These are phyloP conservation scores for Emergomyces orientalis DNA, from an alignment of 2,329 filamentous ascomycete genomes.

Conservation along the genomic window DNA sequence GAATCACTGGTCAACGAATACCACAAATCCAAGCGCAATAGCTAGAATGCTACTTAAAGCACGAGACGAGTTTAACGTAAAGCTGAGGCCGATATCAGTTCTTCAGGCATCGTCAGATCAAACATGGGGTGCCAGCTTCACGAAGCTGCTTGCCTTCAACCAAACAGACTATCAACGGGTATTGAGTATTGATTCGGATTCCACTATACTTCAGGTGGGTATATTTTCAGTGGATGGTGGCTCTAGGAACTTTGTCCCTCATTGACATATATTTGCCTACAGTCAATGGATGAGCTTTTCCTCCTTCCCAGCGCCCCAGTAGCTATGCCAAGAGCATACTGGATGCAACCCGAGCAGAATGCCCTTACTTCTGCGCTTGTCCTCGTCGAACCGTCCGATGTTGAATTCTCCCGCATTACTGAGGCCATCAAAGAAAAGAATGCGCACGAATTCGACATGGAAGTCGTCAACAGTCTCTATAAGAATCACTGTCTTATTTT, in stretches of 20 bases:
- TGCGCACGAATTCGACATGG: background rate
- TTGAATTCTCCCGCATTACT: background rate
- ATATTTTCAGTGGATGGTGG: background rate
- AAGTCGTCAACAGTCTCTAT: background rate
- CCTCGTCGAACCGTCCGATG: background rate
- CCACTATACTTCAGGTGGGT: constrained; percentile 41
- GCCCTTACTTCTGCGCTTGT: background rate
- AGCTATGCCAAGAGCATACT: constrained; percentile 60
- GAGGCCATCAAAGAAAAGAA: background rate
- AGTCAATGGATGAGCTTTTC: constrained; percentile 56
- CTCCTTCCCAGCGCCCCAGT: constrained; percentile 49
- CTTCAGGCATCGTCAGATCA: constrained; percentile 25
- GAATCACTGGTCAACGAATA: constrained; percentile 13
- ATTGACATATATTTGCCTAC: background rate
- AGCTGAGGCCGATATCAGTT: constrained; percentile 33
- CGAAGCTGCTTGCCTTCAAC: constrained; percentile 58
- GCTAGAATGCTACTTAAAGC: constrained; percentile 39
- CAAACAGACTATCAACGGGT: constrained; percentile 51
- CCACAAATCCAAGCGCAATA: background rate
- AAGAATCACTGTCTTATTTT: background rate
- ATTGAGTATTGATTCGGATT: constrained; percentile 52
- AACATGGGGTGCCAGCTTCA: constrained; percentile 54
- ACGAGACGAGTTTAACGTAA: constrained; percentile 39
- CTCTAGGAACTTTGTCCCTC: background rate
- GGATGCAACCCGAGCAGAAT: constrained; percentile 37